Base-by-base conservation (phyloP, 2,329 filamentous ascomycete species). In the Claviceps sp. region DNA sequence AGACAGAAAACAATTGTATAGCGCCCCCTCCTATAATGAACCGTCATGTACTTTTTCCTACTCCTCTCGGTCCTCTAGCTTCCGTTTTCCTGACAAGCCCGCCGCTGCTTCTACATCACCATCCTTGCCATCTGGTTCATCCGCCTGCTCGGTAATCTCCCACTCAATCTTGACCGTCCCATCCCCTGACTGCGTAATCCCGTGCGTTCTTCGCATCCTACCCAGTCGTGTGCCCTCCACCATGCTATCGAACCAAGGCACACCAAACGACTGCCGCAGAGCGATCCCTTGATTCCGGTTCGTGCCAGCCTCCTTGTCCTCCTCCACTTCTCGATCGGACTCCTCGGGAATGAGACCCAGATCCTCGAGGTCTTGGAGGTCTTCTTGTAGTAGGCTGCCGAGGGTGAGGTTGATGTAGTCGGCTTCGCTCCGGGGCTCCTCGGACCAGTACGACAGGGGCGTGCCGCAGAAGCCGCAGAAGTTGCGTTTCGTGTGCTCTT, bases 401-500 rank as follows among this genome's bases (percentile, higher is more conserved):
- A 95, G 72, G 0, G 88, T 86, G 53, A 95, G 72, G 54, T 82
- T 83, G 69, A 96, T 88, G 63, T 79, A 91, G 7, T 89, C 81
- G 13, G 84, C 84, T 63, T 93, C 86, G 50, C 73, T 74, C 1
- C 67, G 70, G 0, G 86, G 85, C 24, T 79, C 68, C 65, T 95
- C 89, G 47, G 82, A 84, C 88, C 88, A 95, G 60, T 84, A 88
- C 0, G 84, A 85, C 51, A 96, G 72, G 13, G 86, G 85, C 0
- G 89, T 95, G 50, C 90, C 90, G 65, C 90, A 95, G 70, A 86
- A 94, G 24, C 90, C 90, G 68, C 90, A 96, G 67, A 96, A 96
- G 58, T 88, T 79, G 48, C 87, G 81, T 63, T 85, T 81, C 1
- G 79, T 73, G 59, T 77, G 70, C 50, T 75, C 73, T 50, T 78